Percentiles rank a stretch among this genome's conserved stretches.
phyloP scores from a whole-genome alignment of 768 basidiomycete species.

The Boletus pseudopeckii region DNA sequence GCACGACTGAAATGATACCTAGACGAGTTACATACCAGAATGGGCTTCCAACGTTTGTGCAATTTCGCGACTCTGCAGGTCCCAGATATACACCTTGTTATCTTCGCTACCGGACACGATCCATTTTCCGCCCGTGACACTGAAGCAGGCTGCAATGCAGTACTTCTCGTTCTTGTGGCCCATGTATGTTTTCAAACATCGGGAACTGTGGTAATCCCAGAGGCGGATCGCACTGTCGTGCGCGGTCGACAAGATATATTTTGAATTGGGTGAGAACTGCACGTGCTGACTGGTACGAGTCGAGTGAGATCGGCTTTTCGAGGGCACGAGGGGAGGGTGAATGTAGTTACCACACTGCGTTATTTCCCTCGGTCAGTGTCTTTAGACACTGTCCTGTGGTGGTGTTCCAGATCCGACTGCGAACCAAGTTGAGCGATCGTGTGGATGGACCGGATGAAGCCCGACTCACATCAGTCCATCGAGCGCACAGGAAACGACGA shows the following conservation, averaged over 20 bases:
- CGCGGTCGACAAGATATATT: slow-evolving; percentile 90
- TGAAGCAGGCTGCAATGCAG: slow-evolving; percentile 81
- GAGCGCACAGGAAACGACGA: slow-evolving; percentile 88
- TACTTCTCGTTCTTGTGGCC: slow-evolving; percentile 83
- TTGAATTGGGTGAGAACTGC: slow-evolving; percentile 93
- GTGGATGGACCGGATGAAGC: not conserved
- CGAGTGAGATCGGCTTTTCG: not conserved
- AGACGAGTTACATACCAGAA: slow-evolving; percentile 42
- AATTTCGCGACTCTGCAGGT: slow-evolving; percentile 81
- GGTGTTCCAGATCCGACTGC: slow-evolving; percentile 94
- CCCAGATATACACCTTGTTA: slow-evolving; percentile 86
- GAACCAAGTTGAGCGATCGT: not conserved
- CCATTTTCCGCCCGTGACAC: slow-evolving; percentile 84
- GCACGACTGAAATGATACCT: not conserved
- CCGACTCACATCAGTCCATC: slow-evolving; percentile 87
- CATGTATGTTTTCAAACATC: slow-evolving; percentile 85
- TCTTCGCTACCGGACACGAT: slow-evolving; percentile 92
- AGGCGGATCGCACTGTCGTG: slow-evolving; percentile 91
- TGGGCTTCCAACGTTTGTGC: slow-evolving; percentile 80
- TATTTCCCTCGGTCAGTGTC: slow-evolving; percentile 87
- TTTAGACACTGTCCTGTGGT: slow-evolving; percentile 92
- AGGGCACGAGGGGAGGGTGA: not conserved
- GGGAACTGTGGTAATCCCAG: slow-evolving; percentile 92
- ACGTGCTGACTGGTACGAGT: slow-evolving; percentile 67
- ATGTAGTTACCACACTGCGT: slow-evolving; percentile 66